phyloP scores from a whole-genome alignment of 495 filamentous ascomycete genomes.

The Annulohypoxylon nitens region DNA sequence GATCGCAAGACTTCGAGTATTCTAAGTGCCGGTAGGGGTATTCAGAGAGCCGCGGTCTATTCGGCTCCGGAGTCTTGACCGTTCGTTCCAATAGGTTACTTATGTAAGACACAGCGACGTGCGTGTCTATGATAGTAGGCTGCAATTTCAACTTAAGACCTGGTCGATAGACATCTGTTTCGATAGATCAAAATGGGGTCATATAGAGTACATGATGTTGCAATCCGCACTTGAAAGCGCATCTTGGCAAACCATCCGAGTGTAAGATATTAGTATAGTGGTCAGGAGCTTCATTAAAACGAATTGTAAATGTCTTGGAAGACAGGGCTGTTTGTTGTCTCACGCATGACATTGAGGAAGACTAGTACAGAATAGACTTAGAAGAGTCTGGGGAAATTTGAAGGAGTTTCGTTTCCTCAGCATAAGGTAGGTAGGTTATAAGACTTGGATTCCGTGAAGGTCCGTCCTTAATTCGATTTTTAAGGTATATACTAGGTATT shows the following conservation, averaged over 20 bases:
- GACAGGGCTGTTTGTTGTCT: not conserved
- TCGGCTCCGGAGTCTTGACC: not conserved
- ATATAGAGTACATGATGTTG: not conserved
- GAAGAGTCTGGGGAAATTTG: slow-evolving; percentile 20
- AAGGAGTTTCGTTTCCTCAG: slow-evolving; percentile 22
- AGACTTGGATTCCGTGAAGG: slow-evolving; percentile 30
- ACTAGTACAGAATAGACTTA: slow-evolving; percentile 19
- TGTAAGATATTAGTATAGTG: not conserved
- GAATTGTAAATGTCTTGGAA: slow-evolving; percentile 7
- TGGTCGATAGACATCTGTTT: not conserved
- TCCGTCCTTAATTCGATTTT: slow-evolving; percentile 45
- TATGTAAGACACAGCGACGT: not conserved
- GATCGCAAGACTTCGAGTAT: slow-evolving; percentile 8
- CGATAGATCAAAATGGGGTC: slow-evolving; percentile 9
- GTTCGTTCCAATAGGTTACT: slow-evolving; percentile 1
- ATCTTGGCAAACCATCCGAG: slow-evolving; percentile 2
- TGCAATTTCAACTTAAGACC: not conserved
- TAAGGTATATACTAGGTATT: slow-evolving; percentile 11
- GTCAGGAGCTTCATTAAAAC: slow-evolving; percentile 10
- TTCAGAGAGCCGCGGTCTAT: not conserved
- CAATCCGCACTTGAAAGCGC: not conserved
- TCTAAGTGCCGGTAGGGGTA: slow-evolving; percentile 1
- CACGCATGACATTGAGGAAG: slow-evolving; percentile 3
- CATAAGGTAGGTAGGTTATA: slow-evolving; percentile 28
- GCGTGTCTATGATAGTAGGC: not conserved